Percentiles rank a stretch among this genome's conserved stretches.
These are phyloP conservation scores for Melampsora larici-populina DNA, from an alignment of 1,284 basidiomycete genomes.

Conservation along the genomic window DNA sequence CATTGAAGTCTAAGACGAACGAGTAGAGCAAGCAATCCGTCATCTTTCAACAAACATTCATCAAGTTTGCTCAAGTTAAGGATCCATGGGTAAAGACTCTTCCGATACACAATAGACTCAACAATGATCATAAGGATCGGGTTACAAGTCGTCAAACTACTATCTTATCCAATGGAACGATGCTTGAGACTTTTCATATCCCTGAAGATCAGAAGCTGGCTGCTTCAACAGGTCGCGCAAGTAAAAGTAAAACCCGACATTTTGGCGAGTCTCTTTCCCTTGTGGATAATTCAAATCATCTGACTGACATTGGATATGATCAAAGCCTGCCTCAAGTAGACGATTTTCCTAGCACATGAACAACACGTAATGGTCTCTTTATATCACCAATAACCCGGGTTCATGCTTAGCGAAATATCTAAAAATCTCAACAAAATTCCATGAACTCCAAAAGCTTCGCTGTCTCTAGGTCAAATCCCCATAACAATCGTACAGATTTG, in stretches of 20 bases:
- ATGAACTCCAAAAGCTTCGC: no score
- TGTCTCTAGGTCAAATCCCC: no score
- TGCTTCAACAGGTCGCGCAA: constrained; percentile 44
- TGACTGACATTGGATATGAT: no score
- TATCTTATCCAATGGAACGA: constrained; percentile 75
- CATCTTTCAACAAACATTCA: constrained; percentile 21
- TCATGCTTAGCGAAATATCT: not conserved
- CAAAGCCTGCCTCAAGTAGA: constrained; percentile 12
- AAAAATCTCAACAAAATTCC: no score
- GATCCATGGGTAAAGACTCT: not conserved
- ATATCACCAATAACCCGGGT: not conserved
- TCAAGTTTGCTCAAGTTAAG: constrained; percentile 46
- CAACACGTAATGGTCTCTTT: not conserved
- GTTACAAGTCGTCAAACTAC: constrained; percentile 69
- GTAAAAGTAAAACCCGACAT: constrained; percentile 3
- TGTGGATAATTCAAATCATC: not conserved
- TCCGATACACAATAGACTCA: no score
- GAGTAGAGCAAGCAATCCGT: constrained; percentile 47
- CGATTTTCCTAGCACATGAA: constrained; percentile 11
- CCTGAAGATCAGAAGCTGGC: constrained; percentile 70
- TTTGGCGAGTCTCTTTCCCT: constrained; percentile 6
- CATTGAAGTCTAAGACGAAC: constrained; percentile 44
- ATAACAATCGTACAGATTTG: not conserved
- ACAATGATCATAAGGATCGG: constrained; percentile 57
- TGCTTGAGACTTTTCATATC: constrained; percentile 76